Conservation (phyloP, 2,329 filamentous ascomycete genomes). For the Claviceps fusiformis region DNA sequence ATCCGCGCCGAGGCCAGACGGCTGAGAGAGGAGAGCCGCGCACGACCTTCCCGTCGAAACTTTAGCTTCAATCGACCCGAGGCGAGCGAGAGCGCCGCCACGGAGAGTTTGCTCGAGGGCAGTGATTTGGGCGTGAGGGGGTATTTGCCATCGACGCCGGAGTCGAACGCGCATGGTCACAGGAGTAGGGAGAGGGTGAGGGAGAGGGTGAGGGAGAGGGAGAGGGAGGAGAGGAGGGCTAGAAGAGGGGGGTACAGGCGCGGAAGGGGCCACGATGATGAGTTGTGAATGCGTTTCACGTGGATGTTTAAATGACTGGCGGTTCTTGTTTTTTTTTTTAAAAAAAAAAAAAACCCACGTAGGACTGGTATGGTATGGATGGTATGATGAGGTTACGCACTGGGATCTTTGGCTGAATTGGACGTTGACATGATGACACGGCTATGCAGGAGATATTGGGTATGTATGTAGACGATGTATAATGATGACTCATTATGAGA, state of each 20-base stretch:
- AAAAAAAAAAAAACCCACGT: too few species aligned
- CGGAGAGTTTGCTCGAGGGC: conserved; percentile 18
- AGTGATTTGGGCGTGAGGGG: conserved; percentile 44
- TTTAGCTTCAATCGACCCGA: conserved; percentile 39
- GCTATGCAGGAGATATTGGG: too few species aligned
- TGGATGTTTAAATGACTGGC: too few species aligned
- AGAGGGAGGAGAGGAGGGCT: conserved; percentile 23
- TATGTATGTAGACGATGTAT: too few species aligned
- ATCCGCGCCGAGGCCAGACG: conserved; percentile 42
- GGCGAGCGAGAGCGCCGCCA: conserved; percentile 19
- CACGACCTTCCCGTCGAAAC: conserved; percentile 27
- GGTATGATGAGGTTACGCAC: too few species aligned
- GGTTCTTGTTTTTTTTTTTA: too few species aligned
- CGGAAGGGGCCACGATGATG: conserved; percentile 19
- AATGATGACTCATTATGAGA: too few species aligned
- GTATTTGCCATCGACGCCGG: conserved; percentile 42
- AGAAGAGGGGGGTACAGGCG: conserved; percentile 21
- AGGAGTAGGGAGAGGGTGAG: conserved; percentile 9
- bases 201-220: conserved; percentile 8
- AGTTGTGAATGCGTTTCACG: neutral
- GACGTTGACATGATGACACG: too few species aligned
- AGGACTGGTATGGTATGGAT: too few species aligned
- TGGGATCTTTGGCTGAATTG: too few species aligned
- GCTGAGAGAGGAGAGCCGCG: conserved; percentile 39
- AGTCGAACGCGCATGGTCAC: conserved; percentile 22